Percentiles rank a stretch among this genome's conserved stretches.
These are phyloP conservation scores for Vitis hybrid DNA, from an alignment of 177 flowering plant species.

Conservation along the genomic window DNA sequence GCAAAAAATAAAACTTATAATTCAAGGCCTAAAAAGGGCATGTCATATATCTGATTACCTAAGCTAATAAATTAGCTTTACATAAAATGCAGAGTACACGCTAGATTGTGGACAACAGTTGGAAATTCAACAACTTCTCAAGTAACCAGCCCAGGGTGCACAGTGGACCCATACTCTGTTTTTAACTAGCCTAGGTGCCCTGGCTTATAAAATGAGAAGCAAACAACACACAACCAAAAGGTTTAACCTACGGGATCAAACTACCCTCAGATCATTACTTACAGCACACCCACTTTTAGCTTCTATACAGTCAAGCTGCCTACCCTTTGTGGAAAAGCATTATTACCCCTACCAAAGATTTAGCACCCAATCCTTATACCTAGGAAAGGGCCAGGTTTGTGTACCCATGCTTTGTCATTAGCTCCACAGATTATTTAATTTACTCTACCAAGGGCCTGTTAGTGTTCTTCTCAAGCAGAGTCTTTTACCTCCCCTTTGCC, in stretches of 20 bases:
- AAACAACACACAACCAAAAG: slow-evolving; percentile 6
- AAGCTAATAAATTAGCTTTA: neutral
- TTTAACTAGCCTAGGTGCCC: slow-evolving; percentile 1
- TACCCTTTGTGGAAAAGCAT: slow-evolving; percentile 1
- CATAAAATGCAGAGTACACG: neutral
- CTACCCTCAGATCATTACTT: slow-evolving; percentile 14
- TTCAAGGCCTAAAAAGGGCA: no score
- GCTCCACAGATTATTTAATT: neutral
- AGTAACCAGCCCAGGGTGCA: neutral
- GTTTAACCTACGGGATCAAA: slow-evolving; percentile 9
- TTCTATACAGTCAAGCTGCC: slow-evolving; percentile 18
- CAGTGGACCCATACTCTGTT: neutral
- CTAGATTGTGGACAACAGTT: neutral
- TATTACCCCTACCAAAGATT: neutral
- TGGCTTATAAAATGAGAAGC: neutral
- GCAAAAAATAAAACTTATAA: no score
- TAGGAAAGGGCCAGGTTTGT: slow-evolving; percentile 1
- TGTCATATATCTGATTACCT: no score
- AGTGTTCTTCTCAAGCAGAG: slow-evolving; percentile 44
- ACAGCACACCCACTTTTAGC: slow-evolving; percentile 14
- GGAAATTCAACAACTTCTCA: neutral
- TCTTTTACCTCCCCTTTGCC: slow-evolving; percentile 30
- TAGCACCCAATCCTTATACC: neutral
- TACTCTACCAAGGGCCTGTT: slow-evolving; percentile 49
- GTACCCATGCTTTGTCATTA: neutral